phyloP scores from a whole-genome alignment of 352 stramenopile species.

The Pythium aphanidermatum region DNA sequence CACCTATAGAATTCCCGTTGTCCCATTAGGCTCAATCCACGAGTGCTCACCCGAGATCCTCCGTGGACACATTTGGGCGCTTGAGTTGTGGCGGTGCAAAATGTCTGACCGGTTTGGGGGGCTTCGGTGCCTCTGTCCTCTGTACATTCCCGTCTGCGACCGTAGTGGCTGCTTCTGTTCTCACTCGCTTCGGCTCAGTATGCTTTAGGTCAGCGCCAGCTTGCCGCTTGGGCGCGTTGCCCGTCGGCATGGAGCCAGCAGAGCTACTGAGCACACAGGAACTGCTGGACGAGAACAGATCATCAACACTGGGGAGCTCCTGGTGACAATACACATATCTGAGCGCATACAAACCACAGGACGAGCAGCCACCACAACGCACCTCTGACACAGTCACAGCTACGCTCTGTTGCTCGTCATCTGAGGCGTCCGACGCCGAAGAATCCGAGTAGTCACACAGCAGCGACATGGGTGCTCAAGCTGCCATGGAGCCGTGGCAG shows the following conservation, averaged over 20 bases:
- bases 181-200: conserved; percentile 11
- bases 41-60: conserved; percentile 45
- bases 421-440: no score
- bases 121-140: no score
- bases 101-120: neutral
- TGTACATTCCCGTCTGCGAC: no score
- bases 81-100: conserved; percentile 52
- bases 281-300: conserved; percentile 15
- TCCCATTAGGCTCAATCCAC: neutral
- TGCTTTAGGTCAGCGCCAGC: neutral
- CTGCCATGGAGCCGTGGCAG: neutral
- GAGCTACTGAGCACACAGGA: conserved; percentile 1
- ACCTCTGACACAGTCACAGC: conserved; percentile 1
- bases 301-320: conserved; percentile 18
- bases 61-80: conserved; percentile 60
- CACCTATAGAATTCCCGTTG: no score
- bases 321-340: neutral
- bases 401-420: no score
- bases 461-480: no score
- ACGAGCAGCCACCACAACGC: no score
- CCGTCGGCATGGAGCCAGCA: no score
- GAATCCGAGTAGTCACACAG: no score
- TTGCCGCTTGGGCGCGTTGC: no score
- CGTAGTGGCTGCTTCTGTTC: neutral
- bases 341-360: neutral